Evolutionary conservation across 2,329 filamentous ascomycete genomes (phyloP), one percentile per base, ranked within the genome.

Genomic region (Cucurbitaria berberidis): DNA sequence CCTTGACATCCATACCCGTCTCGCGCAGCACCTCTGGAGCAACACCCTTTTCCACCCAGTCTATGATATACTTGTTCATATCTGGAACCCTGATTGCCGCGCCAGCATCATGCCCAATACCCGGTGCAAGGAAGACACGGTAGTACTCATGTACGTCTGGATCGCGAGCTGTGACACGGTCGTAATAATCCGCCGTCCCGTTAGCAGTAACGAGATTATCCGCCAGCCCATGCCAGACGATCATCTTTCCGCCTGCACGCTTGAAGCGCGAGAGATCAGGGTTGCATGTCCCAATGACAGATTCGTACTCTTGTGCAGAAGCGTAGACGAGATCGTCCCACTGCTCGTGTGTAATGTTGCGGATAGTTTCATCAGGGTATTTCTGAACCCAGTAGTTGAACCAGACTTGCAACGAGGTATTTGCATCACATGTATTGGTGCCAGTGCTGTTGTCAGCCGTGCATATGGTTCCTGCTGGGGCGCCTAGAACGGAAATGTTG

Each of bases 211-310:
- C 55, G 15, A 57, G 42, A 22, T 43, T 45, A 47, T 44, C 41
- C 2, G 8, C 7, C 16, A 52, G 16, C 40, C 78, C 78, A 45
- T 80, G 77, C 72, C 74, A 80, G 1, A 70, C 74, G 15, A 81
- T 68, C 61, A 81, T 70, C 53, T 80, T 81, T 1, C 72, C 76
- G 0, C 76, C 77, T 1, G 59, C 50, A 1, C 59, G 44, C 24
- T 67, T 67, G 60, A 80, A 80, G 0, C 44, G 59, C 0, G 67
- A 64, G 0, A 80, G 65, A 52, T 79, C 71, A 1, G 76, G 70
- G 38, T 77, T 64, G 18, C 64, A 48, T 0, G 75, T 76, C 5
- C 69, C 73, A 11, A 79, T 75, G 30, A 76, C 68, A 2, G 63
- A 62, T 16, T 62, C 53, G 49, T 74, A 79, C 47, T 74, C 53